Conservation (phyloP, 768 basidiomycete genomes). For the Chalciporus sphaerocephalus region DNA sequence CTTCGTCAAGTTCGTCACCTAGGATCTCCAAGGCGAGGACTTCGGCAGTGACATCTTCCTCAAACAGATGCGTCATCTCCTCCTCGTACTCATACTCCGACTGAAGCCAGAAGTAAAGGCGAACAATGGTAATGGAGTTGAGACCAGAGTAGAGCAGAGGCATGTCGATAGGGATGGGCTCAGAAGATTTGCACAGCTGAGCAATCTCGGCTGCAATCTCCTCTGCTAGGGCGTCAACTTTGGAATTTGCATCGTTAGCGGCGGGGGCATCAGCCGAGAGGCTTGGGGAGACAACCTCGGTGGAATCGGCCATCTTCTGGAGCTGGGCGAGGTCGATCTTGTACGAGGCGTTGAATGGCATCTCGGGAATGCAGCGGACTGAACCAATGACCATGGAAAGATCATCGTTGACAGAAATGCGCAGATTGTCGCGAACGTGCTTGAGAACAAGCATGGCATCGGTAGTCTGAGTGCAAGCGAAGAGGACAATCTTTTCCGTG, state of each 20-base stretch:
- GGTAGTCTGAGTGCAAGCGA: conserved; percentile 14
- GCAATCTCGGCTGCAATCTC: conserved; percentile 33
- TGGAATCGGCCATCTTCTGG: conserved; percentile 22
- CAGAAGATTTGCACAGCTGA: conserved; percentile 26
- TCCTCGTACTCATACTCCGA: conserved; percentile 30
- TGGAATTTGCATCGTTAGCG: conserved; percentile 5
- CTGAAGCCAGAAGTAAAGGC: conserved; percentile 33
- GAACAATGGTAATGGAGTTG: conserved; percentile 28
- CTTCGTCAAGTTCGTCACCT: background rate
- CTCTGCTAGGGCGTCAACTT: conserved; percentile 25
- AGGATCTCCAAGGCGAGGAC: conserved; percentile 30
- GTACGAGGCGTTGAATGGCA: conserved; percentile 32
- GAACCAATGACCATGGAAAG: conserved; percentile 23
- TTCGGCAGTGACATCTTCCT: conserved; percentile 29
- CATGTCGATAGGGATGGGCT: conserved; percentile 26
- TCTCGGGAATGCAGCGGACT: conserved; percentile 22
- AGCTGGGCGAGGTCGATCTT: conserved; percentile 28
- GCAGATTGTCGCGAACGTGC: conserved; percentile 20
- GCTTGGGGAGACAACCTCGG: conserved; percentile 12
- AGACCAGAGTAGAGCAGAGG: conserved; percentile 33
- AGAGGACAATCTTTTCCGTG: conserved; percentile 26
- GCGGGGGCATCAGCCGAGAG: conserved; percentile 12
- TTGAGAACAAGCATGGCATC: conserved; percentile 22
- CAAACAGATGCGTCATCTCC: conserved; percentile 28
- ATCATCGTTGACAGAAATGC: conserved; percentile 15